Base-by-base conservation (phyloP, 805 yeast genomes). In the Zygoascus ofunaensis region DNA sequence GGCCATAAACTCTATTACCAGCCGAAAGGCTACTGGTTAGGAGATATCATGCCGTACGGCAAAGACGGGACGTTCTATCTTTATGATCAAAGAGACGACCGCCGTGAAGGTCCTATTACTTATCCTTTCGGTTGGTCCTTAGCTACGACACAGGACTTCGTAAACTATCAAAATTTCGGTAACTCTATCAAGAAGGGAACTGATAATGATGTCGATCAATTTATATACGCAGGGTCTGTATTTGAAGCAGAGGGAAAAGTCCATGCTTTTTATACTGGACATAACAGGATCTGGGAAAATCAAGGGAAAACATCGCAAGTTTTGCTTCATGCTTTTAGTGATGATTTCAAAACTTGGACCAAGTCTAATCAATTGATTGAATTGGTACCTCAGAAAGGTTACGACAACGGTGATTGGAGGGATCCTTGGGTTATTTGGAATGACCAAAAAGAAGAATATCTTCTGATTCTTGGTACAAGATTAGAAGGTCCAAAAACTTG, bases 1-100 rank as follows among this genome's bases (percentile, higher is more conserved):
- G 15, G 14, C 20, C 42, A 28, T 15, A 17, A 4, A 26, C 24
- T 39, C 8, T 39, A 39, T 15, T 39, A 39, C 22, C 42, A 39
- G n/a, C 42, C 42, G 5, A 39, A 39, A 19, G 42, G 42, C 5
- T 5, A n/a, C 22, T 39, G 42, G 42, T 38, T 39, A 4, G 42
- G 42, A 17, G 42, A 39, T 20, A 39, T 39, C 43, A 39, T 39
- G 42, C 42, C 42, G 8, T 39, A 28, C 22, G 42, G 42, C 41
- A 39, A 30, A n/a, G 37, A 39, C 28, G 42, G 42, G 17, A 39
- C 42, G 8, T 39, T 39, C 22, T 39, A 39, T 15, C 42, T 39
- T 38, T 39, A 28, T 30, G 42, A 39, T 24, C 43, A 34, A 19
- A 24, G 42, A 39, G 42, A 39, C 18, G 42, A 39, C 37, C 42